phyloP scores from a whole-genome alignment of 805 yeast genomes.

The Candida montana region DNA sequence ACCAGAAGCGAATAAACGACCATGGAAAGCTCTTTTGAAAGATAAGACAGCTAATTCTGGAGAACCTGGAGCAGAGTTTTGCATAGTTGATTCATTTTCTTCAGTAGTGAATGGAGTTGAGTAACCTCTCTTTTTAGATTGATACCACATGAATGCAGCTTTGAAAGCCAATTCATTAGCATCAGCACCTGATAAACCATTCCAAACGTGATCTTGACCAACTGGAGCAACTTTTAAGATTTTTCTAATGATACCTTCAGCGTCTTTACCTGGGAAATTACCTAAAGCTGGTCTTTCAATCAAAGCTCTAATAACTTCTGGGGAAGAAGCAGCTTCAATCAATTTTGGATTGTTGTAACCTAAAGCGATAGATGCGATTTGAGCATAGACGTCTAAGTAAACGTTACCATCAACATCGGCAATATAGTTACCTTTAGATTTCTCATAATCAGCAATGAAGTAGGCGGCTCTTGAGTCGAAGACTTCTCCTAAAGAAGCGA shows the following conservation, averaged over 20 bases:
- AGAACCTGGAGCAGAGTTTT: constrained; percentile 80
- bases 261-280: constrained; percentile 69
- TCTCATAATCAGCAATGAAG: constrained; percentile 70
- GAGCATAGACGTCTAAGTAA: constrained; percentile 72
- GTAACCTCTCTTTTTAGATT: constrained; percentile 61
- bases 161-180: constrained; percentile 87
- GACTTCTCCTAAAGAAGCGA: constrained; percentile 51
- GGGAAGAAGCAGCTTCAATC: constrained; percentile 61
- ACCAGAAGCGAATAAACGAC: constrained; percentile 87
- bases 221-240: constrained; percentile 68
- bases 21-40: constrained; percentile 88
- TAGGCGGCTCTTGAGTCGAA: constrained; percentile 71
- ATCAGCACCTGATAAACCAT: constrained; percentile 79
- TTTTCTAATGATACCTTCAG: constrained; percentile 43
- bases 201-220: constrained; percentile 72
- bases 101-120: constrained; percentile 54
- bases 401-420: constrained; percentile 77
- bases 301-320: constrained; percentile 64
- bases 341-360: constrained; percentile 84
- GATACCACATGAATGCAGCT: constrained; percentile 82
- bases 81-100: constrained; percentile 73
- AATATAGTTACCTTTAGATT: constrained; percentile 74
- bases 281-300: constrained; percentile 84
- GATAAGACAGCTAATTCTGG: constrained; percentile 84
- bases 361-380: constrained; percentile 78